Evolutionary conservation across 257 asterid genomes (phyloP).

Genomic region (Linderniella brevidens): DNA sequence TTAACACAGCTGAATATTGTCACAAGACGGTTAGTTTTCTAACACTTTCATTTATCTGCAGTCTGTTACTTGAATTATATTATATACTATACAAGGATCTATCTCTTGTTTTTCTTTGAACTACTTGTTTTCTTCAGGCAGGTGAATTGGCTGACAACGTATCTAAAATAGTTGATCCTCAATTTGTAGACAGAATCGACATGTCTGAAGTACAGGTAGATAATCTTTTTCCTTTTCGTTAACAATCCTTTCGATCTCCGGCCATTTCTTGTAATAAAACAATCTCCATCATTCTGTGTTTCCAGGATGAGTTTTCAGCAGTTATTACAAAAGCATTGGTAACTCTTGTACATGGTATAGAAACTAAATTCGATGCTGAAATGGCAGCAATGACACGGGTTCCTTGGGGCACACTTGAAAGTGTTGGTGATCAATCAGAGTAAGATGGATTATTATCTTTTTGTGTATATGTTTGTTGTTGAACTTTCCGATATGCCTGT

Average conservation of each 20-base stretch:
- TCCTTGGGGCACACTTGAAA: constrained; percentile 95
- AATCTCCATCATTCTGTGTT: constrained; percentile 3
- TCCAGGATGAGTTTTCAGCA: constrained; percentile 98
- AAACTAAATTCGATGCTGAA: constrained; percentile 84
- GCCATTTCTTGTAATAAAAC: not conserved
- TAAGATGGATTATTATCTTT: constrained; percentile 24
- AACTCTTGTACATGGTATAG: constrained; percentile 89
- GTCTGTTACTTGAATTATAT: not conserved
- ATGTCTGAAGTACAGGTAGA: constrained; percentile 96
- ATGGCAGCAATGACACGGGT: constrained; percentile 98
- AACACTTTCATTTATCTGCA: constrained; percentile 10
- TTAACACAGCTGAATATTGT: constrained; percentile 98
- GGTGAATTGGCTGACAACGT: constrained; percentile 98
- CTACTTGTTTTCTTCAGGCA: constrained; percentile 30
- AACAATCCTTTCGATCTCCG: not conserved
- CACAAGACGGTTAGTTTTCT: constrained; percentile 67
- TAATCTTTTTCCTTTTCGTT: not conserved
- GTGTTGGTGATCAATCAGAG: constrained; percentile 99
- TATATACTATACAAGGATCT: constrained; percentile 2
- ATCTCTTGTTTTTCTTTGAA: constrained; percentile 2
- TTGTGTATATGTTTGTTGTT: constrained; percentile 9
- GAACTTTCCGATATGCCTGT: constrained; percentile 5
- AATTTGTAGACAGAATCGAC: constrained; percentile 60
- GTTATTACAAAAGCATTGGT: constrained; percentile 81
- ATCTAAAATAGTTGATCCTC: constrained; percentile 70